A percentile compares a stretch with the other conserved stretches of the same genome.
Conservation (phyloP, 768 basidiomycete genomes). For the Termitomyces sp. region DNA sequence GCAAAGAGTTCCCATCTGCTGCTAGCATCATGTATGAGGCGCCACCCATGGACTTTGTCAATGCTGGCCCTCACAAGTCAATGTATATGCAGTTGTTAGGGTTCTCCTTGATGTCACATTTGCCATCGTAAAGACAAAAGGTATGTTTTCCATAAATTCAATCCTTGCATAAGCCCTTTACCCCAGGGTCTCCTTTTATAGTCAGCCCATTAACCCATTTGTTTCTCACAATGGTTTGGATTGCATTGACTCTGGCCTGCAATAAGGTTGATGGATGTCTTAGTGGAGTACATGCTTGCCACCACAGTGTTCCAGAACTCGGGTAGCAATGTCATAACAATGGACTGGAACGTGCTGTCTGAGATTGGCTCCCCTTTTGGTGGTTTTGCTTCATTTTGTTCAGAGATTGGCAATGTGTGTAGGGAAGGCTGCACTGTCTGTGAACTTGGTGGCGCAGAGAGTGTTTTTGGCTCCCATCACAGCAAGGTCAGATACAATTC, state of each 20-base stretch:
- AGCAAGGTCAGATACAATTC: constrained; percentile 9
- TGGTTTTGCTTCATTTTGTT: constrained; percentile 13
- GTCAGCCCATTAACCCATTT: too few species aligned
- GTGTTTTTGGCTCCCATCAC: constrained; percentile 9
- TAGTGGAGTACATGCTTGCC: constrained; percentile 7
- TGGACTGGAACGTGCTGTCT: neutral
- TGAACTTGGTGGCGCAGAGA: constrained; percentile 6
- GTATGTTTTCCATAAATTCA: too few species aligned
- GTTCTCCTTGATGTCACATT: too few species aligned
- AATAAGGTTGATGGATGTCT: constrained; percentile 10
- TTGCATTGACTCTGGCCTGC: neutral
- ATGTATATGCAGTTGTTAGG: too few species aligned
- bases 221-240: too few species aligned
- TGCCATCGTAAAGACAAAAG: too few species aligned
- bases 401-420: constrained; percentile 13
- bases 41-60: too few species aligned
- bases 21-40: too few species aligned
- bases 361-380: constrained; percentile 15
- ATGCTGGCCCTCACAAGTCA: too few species aligned
- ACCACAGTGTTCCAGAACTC: constrained; percentile 13
- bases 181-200: neutral
- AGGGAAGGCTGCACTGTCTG: constrained; percentile 8
- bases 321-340: too few species aligned
- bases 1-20: neutral
- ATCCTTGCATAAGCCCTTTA: too few species aligned